phyloP scores from a whole-genome alignment of 1,284 basidiomycete genomes.

The Acaromyces ingoldii region DNA sequence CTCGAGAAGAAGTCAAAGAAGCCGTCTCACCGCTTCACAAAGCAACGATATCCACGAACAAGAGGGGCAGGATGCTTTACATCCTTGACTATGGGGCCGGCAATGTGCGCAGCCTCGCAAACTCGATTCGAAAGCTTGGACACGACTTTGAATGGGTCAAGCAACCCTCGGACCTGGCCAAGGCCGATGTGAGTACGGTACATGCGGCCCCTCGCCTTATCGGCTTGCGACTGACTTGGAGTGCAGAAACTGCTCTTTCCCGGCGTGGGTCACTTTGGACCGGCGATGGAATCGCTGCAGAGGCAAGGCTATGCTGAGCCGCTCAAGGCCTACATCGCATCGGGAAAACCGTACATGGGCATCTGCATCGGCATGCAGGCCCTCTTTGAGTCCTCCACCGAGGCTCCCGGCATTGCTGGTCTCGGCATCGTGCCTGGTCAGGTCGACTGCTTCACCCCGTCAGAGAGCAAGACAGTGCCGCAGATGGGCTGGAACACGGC shows the following conservation, averaged over 20 bases:
- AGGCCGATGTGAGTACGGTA: conserved; percentile 71
- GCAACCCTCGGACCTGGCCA: conserved; percentile 74
- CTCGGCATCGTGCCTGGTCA: conserved; percentile 45
- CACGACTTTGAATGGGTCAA: conserved; percentile 87
- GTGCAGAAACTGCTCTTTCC: conserved; percentile 87
- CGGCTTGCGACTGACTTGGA: background rate
- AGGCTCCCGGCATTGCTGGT: conserved; percentile 36
- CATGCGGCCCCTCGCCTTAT: background rate
- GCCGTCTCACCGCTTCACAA: too few species aligned
- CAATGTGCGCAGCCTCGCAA: conserved; percentile 63
- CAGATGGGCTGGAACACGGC: conserved; percentile 86
- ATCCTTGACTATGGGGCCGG: conserved; percentile 50
- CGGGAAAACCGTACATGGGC: conserved; percentile 77
- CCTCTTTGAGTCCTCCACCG: conserved; percentile 75
- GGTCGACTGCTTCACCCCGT: conserved; percentile 43
- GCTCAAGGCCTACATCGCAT: conserved; percentile 74
- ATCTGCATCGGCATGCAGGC: conserved; percentile 76
- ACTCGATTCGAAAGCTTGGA: conserved; percentile 81
- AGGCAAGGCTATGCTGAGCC: conserved; percentile 73
- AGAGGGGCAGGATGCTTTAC: conserved; percentile 48
- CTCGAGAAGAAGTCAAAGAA: too few species aligned
- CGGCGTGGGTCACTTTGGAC: conserved; percentile 91
- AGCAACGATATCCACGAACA: too few species aligned
- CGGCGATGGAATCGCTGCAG: conserved; percentile 74
- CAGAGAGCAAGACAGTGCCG: conserved; percentile 70